A percentile compares a stretch with the other conserved stretches of the same genome.
These are phyloP conservation scores for Neurospora sp. DNA, from an alignment of 495 filamentous ascomycete genomes.

Conservation along the genomic window DNA sequence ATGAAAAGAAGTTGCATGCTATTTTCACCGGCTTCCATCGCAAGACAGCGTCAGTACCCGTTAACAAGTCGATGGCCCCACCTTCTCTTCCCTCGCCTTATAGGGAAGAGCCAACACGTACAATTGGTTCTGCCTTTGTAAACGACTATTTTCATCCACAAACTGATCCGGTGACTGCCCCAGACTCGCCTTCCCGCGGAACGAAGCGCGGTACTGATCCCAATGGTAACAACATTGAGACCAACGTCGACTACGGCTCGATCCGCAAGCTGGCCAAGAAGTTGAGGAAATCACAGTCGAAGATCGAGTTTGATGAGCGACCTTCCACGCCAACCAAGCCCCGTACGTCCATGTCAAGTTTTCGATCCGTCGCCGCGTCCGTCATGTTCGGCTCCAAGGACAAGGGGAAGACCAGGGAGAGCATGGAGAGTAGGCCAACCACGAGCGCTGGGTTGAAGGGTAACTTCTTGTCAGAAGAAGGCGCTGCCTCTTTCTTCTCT, in stretches of 20 bases:
- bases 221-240: slow-evolving; percentile 1
- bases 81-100: background rate
- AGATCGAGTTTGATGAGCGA: background rate
- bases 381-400: background rate
- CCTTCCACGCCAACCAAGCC: background rate
- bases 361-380: background rate
- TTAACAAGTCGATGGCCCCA: background rate
- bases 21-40: background rate
- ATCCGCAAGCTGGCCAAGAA: slow-evolving; percentile 29
- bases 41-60: background rate
- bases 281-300: slow-evolving; percentile 16
- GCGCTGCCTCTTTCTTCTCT: background rate
- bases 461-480: background rate
- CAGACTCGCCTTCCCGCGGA: slow-evolving; percentile 7
- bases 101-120: background rate
- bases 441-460: background rate
- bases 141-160: background rate
- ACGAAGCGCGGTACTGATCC: slow-evolving; percentile 18
- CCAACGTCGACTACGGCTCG: slow-evolving; percentile 8
- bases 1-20: background rate
- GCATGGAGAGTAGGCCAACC: background rate
- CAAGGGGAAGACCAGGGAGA: background rate
- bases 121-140: background rate
- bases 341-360: slow-evolving; percentile 8
- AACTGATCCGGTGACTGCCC: background rate